These are phyloP conservation scores for Glaciozyma antarctica DNA, from an alignment of 768 basidiomycete genomes.

Conservation along the genomic window DNA sequence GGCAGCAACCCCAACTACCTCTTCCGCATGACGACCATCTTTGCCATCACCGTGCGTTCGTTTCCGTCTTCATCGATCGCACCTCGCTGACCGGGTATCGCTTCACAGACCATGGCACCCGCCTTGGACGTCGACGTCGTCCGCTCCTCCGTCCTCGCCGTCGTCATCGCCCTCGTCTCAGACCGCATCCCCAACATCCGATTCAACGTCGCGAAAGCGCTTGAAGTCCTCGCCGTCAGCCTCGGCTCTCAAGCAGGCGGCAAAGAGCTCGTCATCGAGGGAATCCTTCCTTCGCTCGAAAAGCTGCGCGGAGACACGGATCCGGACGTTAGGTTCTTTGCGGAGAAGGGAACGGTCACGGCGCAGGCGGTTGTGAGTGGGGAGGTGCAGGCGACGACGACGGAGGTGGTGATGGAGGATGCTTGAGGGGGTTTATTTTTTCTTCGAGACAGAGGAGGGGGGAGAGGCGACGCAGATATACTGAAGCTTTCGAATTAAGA, in stretches of 20 bases:
- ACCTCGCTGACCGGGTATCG: not conserved
- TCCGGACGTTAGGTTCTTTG: conserved; percentile 94
- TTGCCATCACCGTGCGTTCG: conserved; percentile 82
- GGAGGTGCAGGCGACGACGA: conserved; percentile 13
- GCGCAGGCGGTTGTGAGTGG: conserved; percentile 22
- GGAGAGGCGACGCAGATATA: not conserved
- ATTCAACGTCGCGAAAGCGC: conserved; percentile 92
- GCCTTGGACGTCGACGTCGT: conserved; percentile 76
- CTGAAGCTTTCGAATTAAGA: not conserved
- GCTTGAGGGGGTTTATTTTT: conserved; percentile 1
- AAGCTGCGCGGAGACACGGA: conserved; percentile 79
- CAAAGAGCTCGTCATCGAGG: conserved; percentile 59
- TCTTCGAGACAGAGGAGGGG: not conserved
- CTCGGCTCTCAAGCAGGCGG: conserved; percentile 54
- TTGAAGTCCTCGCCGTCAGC: conserved; percentile 74
- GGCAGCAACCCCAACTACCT: conserved; percentile 93
- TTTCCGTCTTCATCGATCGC: not conserved
- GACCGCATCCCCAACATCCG: conserved; percentile 98
- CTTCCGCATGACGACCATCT: conserved; percentile 96
- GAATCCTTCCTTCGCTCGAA: conserved; percentile 72
- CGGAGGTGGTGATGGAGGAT: conserved; percentile 30
- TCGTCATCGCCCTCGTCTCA: conserved; percentile 66
- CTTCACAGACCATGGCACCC: conserved; percentile 76
- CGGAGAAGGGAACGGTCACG: conserved; percentile 51
- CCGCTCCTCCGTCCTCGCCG: conserved; percentile 69